phyloP scores from a whole-genome alignment of 495 filamentous ascomycete genomes.

The Aspergillus olivimuriae region DNA sequence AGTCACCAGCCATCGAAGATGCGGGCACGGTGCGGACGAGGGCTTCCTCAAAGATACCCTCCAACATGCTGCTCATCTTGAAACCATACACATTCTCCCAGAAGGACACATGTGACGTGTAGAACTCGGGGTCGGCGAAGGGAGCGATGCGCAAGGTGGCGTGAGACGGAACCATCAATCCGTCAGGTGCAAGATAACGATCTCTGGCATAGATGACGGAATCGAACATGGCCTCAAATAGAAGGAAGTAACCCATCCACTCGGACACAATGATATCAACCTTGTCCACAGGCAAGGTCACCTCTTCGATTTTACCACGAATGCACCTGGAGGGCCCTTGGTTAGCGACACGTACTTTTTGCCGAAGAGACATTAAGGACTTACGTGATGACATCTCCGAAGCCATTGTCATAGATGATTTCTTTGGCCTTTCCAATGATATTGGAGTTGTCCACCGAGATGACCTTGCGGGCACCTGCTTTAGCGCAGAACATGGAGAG shows the following conservation, averaged over 20 bases:
- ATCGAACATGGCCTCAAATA: conserved; percentile 94
- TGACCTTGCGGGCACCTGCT: conserved; percentile 84
- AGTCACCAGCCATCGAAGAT: conserved; percentile 39
- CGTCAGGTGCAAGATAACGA: conserved; percentile 66
- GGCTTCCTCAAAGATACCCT: conserved; percentile 54
- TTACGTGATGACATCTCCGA: conserved; percentile 72
- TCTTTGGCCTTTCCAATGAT: conserved; percentile 85
- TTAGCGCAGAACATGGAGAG: conserved; percentile 91
- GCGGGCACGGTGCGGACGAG: conserved; percentile 43
- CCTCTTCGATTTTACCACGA: conserved; percentile 90
- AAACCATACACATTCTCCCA: conserved; percentile 64
- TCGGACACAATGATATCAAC: conserved; percentile 96
- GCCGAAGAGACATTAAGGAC: too few relatives aligned
- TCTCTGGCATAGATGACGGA: conserved; percentile 87
- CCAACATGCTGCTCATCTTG: conserved; percentile 50
- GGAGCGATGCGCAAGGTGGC: conserved; percentile 81
- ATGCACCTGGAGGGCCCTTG: conserved; percentile 48
- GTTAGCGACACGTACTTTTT: too few relatives aligned
- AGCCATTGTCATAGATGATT: conserved; percentile 75
- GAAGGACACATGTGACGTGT: conserved; percentile 53
- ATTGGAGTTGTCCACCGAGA: conserved; percentile 88
- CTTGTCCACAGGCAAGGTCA: conserved; percentile 67
- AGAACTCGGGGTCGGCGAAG: conserved; percentile 79
- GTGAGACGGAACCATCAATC: conserved; percentile 88
- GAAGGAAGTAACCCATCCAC: conserved; percentile 94